Conservation (phyloP, 768 basidiomycete species). For the Rhodotorula babjevae region DNA sequence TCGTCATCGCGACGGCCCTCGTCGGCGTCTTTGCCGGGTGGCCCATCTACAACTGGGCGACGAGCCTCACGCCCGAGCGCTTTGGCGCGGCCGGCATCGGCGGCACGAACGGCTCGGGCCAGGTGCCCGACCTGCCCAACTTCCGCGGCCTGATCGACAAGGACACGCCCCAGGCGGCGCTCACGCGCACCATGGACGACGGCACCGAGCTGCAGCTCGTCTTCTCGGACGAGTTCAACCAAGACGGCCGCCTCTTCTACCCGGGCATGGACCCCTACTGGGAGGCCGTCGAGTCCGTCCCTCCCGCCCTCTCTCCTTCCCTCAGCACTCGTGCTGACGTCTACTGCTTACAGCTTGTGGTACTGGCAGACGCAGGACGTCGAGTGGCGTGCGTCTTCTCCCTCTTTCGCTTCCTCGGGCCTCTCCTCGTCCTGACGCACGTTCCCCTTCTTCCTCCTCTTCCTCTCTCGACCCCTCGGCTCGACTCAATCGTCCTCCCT, state of each 20-base stretch:
- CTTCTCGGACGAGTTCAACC: slow-evolving; percentile 81
- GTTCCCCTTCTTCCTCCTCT: too few species aligned
- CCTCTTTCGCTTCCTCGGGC: slow-evolving; percentile 38
- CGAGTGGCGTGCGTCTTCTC: neutral
- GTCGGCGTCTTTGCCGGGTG: slow-evolving; percentile 81
- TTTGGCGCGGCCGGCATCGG: neutral
- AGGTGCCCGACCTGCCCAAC: slow-evolving; percentile 51
- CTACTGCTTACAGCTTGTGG: neutral
- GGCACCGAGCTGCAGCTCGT: slow-evolving; percentile 72
- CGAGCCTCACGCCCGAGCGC: neutral
- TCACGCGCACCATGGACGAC: slow-evolving; percentile 64
- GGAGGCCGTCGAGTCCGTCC: slow-evolving; percentile 47
- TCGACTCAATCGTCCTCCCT: too few species aligned
- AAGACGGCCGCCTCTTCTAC: slow-evolving; percentile 66
- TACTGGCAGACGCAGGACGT: too few species aligned
- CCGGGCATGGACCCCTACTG: slow-evolving; percentile 46
- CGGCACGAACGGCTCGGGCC: slow-evolving; percentile 63
- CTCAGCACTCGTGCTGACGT: neutral
- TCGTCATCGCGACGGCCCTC: slow-evolving; percentile 64
- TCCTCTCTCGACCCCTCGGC: too few species aligned
- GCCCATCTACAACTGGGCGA: slow-evolving; percentile 61
- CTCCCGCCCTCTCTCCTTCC: neutral
- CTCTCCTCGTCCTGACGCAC: slow-evolving; percentile 47
- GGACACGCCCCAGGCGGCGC: slow-evolving; percentile 63
- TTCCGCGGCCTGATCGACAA: slow-evolving; percentile 61